Evolutionary conservation across 1,139 yeast species (phyloP), one percentile per base, ranked within the genome.

Genomic region (Hemisphaericaspora lyxosophila): DNA sequence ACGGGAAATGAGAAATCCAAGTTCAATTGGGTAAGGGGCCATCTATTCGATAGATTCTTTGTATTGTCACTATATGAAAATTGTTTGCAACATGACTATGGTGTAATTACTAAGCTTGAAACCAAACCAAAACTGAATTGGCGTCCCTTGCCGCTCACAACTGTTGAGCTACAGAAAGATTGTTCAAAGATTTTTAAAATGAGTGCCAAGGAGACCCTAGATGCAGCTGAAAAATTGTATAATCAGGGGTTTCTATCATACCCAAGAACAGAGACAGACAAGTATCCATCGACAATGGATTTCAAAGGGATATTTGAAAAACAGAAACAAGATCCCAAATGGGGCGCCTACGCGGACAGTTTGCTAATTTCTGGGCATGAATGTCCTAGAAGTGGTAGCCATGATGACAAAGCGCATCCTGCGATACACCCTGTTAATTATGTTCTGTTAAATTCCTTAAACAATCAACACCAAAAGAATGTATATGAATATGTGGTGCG

Each of bases 251-350:
- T 79, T 52, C 69, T 94, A 4, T 89, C 97, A 0, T 94, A 94
- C 55, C 99, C 99, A 3, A 84, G 99, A 67, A 94, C 99, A 0
- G 99, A 94, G 58, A 94, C 99, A 0, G 97, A 94, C 57, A 76
- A 67, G 22, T 94, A 86, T 53, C 96, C 96, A 1, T 59, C 67
- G 0, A 70, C 75, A 2, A 87, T 90, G 82, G 86, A 92, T 54
- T 66, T 92, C 35, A 67, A 66, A 35, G 64, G 64, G 1, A 60
- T 88, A 3, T 72, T 92, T 2, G 64, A 62, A 16, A 78, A 80
- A 32, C 97, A 89, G 48, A 62, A 65, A 0, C 69, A 64, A 16
- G 74, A 76, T 31, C 37, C 60, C 0, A 45, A 55, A 7, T 78
- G 83, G 82, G 82, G 82, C 0, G 34, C 39, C 1, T 76, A 75